Conservation (phyloP, 2,329 filamentous ascomycete species). For the Pyricularia grisea region DNA sequence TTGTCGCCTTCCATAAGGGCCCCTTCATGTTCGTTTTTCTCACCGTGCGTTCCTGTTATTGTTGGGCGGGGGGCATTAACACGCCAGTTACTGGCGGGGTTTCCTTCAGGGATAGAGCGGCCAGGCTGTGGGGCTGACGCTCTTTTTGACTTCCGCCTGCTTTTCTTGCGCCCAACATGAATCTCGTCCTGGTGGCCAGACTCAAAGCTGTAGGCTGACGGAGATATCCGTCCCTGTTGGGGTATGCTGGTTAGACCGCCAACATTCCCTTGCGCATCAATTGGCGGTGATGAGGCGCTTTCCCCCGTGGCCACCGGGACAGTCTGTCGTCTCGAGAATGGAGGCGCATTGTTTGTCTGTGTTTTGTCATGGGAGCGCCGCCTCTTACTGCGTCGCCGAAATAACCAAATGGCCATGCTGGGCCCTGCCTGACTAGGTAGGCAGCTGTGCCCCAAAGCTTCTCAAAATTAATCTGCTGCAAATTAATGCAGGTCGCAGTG, state of each 20-base stretch:
- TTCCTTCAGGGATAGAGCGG: slow-evolving; percentile 8
- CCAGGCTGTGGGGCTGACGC: slow-evolving; percentile 19
- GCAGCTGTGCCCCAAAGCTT: not conserved
- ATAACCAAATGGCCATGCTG: slow-evolving; percentile 79
- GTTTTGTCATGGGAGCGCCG: slow-evolving; percentile 43
- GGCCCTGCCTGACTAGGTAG: not conserved
- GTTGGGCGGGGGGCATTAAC: not conserved
- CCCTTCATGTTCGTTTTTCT: not conserved
- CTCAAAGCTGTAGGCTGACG: slow-evolving; percentile 50
- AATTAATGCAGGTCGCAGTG: slow-evolving; percentile 3
- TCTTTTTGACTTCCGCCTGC: slow-evolving; percentile 13
- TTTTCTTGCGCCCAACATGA: slow-evolving; percentile 23
- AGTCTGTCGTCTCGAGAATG: slow-evolving; percentile 21
- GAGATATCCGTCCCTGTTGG: not conserved
- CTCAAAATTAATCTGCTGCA: not conserved
- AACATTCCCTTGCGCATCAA: not conserved
- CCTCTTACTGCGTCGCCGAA: slow-evolving; percentile 64
- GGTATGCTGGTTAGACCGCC: not conserved
- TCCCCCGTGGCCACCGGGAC: slow-evolving; percentile 16
- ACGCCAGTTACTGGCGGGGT: not conserved
- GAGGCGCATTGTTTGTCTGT: slow-evolving; percentile 40
- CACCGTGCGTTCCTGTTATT: not conserved
- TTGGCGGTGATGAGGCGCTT: slow-evolving; percentile 6
- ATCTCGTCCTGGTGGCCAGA: slow-evolving; percentile 48
- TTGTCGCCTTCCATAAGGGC: slow-evolving; percentile 12